phyloP scores from a whole-genome alignment of 2,329 filamentous ascomycete genomes.

The Aureobasidium sp. region DNA sequence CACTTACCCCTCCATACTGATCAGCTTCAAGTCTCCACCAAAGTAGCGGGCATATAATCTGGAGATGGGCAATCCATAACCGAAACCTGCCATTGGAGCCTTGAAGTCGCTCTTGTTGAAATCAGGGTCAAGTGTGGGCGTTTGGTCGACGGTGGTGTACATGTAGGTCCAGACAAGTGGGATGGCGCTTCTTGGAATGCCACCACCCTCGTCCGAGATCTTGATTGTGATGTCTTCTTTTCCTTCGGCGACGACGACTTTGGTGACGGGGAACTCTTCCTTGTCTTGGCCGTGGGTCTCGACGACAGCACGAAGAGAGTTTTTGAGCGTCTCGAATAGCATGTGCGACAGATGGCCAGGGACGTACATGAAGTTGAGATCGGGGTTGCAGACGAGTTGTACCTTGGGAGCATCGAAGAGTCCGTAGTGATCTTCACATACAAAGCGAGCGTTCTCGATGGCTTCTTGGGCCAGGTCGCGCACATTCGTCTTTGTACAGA shows the following conservation, averaged over 20 bases:
- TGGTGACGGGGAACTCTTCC: conserved; percentile 91
- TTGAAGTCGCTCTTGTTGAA: conserved; percentile 99
- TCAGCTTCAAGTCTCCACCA: conserved; percentile 91
- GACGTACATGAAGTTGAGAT: conserved; percentile 98
- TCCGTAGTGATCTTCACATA: conserved; percentile 97
- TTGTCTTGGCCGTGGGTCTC: conserved; percentile 92
- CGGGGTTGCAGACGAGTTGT: conserved; percentile 88
- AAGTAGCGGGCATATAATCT: conserved; percentile 94
- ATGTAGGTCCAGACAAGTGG: conserved; percentile 99
- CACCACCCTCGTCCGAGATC: conserved; percentile 91
- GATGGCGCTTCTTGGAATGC: conserved; percentile 86
- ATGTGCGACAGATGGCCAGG: conserved; percentile 98
- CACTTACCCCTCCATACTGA: conserved; percentile 96
- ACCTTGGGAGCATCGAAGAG: conserved; percentile 95
- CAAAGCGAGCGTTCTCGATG: conserved; percentile 97
- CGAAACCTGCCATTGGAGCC: conserved; percentile 97
- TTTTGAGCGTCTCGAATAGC: conserved; percentile 98
- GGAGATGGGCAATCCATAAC: conserved; percentile 93
- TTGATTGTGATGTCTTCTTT: conserved; percentile 99
- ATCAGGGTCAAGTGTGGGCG: conserved; percentile 88
- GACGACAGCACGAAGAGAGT: conserved; percentile 92
- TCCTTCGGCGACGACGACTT: conserved; percentile 94
- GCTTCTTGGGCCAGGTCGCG: conserved; percentile 90
- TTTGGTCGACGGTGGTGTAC: conserved; percentile 98
- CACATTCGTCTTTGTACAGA: conserved; percentile 97